A percentile compares a stretch with the other conserved stretches of the same genome.
Conservation (phyloP, 257 asterid genomes). For the Jacaranda copaia region DNA sequence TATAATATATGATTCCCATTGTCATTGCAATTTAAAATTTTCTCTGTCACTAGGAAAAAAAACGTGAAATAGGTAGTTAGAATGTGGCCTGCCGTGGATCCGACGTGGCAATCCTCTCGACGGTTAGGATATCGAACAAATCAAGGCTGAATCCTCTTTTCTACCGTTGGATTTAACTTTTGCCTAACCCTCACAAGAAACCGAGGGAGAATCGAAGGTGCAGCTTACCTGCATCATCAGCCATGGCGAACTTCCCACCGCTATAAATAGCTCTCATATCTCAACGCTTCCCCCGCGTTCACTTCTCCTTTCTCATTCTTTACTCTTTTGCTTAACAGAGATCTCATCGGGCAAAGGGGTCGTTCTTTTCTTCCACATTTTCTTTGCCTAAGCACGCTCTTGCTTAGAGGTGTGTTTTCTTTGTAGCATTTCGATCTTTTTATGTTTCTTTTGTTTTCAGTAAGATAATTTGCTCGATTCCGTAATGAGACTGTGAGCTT, state of each 20-base stretch:
- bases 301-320: slow-evolving; percentile 23
- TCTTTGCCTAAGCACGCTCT: slow-evolving; percentile 5
- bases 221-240: not conserved
- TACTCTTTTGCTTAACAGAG: not conserved
- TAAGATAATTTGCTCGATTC: not conserved
- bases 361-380: not conserved
- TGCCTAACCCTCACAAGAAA: slow-evolving; percentile 14
- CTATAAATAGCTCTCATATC: slow-evolving; percentile 41
- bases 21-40: not conserved
- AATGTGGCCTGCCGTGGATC: slow-evolving; percentile 37
- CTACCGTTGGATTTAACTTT: slow-evolving; percentile 43
- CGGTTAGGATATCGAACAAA: slow-evolving; percentile 36
- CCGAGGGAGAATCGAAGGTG: not conserved
- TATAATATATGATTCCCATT: no score
- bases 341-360: not conserved
- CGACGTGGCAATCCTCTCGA: slow-evolving; percentile 33
- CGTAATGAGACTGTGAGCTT: not conserved
- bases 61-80: not conserved
- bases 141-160: slow-evolving; percentile 33
- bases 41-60: not conserved
- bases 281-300: slow-evolving; percentile 9
- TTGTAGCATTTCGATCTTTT: not conserved
- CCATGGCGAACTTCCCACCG: slow-evolving; percentile 27
- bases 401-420: slow-evolving; percentile 26
- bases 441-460: not conserved